Evolutionary conservation across 2,329 filamentous ascomycete genomes (phyloP), one percentile per base, ranked within the genome.

Genomic region (Ampelomyces quisqualis): DNA sequence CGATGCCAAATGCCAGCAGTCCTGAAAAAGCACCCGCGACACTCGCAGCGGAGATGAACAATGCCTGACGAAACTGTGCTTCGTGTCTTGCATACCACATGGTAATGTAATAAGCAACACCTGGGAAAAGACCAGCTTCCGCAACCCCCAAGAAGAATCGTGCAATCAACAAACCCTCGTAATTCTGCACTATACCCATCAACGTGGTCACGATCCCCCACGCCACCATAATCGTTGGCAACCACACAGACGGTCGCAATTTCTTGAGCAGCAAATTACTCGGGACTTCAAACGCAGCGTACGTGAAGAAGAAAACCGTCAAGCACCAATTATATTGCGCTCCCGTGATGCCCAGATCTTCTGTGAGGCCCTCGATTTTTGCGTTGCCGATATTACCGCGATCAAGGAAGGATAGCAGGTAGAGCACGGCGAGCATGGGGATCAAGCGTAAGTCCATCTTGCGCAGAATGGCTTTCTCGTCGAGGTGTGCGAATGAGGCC

Each of bases 31-130:
- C 79, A 19, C 77, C 78, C 1, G 80, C 78, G 5, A 81, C 65
- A 5, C 77, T 75, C 2, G 77, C 76, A 9, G 77, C 78, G 23
- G 73, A 78, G 58, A 77, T 82, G 59, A 82, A 84, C 9, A 82
- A 67, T 2, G 78, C 77, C 41, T 81, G 74, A 5, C 79, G 69
- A 22, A 75, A 78, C 31, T 80, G 78, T 38, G 76, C 70, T 53
- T 83, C 79, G 28, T 80, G 74, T n/a, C 77, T 70, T 39, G 76
- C 77, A 48, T 84, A 84, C 78, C 80, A 84, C 70, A 80, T 80
- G 1, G 78, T 81, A 10, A 83, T 73, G 44, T 81, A 77, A 55
- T 78, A 81, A 11, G 77, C 55, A 5, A 63, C 59, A 11, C 63
- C 61, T 9, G 64, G 64, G 17, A 67, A 68, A 1, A 69, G 33